A percentile compares a stretch with the other conserved stretches of the same genome.
Conservation (phyloP, 352 stramenopile species). For the Phytophthora hybrid region DNA sequence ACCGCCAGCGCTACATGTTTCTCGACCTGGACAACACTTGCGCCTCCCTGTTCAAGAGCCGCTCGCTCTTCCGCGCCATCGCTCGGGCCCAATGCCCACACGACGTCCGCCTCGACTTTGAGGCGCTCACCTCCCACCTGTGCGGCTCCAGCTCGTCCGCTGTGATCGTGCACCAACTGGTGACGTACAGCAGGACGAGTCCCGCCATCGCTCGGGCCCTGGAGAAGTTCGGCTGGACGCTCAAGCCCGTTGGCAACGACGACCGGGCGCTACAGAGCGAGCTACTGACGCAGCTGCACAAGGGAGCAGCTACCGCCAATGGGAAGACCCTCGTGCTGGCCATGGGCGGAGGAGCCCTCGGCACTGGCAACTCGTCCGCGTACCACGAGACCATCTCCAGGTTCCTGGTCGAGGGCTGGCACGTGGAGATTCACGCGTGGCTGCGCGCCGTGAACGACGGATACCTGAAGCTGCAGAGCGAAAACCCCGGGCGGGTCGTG, state of each 20-base stretch:
- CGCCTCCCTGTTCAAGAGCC: constrained; percentile 16
- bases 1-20: constrained; percentile 32
- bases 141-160: constrained; percentile 14
- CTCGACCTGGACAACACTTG: constrained; percentile 32
- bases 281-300: constrained; percentile 26
- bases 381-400: constrained; percentile 30
- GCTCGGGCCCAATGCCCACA: constrained; percentile 9
- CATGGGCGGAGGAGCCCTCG: constrained; percentile 18
- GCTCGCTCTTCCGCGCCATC: constrained; percentile 19
- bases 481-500: constrained; percentile 18
- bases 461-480: constrained; percentile 20
- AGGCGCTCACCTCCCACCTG: constrained; percentile 26
- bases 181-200: constrained; percentile 19
- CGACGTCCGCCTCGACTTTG: constrained; percentile 28
- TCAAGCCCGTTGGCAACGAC: constrained; percentile 8
- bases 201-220: constrained; percentile 21
- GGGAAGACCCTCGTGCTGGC: constrained; percentile 33
- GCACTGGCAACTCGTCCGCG: constrained; percentile 12
- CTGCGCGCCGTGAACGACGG: constrained; percentile 32
- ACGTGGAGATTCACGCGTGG: constrained; percentile 39
- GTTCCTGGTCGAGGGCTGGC: constrained; percentile 27
- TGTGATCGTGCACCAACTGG: constrained; percentile 23
- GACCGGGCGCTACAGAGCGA: constrained; percentile 22
- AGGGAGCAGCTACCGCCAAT: constrained; percentile 13
- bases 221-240: constrained; percentile 27